Conservation (phyloP, 2,329 filamentous ascomycete species). For the Ascochyta koolunga region DNA sequence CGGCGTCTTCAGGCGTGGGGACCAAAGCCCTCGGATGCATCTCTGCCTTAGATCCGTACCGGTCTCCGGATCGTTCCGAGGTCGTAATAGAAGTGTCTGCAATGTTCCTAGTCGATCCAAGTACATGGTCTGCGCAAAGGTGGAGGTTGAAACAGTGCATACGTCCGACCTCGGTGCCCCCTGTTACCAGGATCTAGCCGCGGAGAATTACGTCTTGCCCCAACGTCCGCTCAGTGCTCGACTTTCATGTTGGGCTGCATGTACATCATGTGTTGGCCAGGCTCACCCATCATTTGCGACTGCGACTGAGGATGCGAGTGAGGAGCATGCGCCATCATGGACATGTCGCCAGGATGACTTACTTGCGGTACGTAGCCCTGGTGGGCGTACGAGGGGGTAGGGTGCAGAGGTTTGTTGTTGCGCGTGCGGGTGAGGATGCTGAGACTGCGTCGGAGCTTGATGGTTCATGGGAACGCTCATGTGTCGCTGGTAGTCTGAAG, state of each 20-base stretch:
- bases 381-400: constrained; percentile 39
- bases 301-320: constrained; percentile 41
- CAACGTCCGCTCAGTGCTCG: constrained; percentile 38
- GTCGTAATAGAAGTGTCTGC: not conserved
- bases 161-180: constrained; percentile 11
- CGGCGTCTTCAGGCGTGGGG: not conserved
- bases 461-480: constrained; percentile 46
- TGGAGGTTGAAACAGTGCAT: constrained; percentile 6
- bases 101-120: not conserved
- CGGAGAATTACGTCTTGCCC: constrained; percentile 11
- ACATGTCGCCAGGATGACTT: constrained; percentile 45
- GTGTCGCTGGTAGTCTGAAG: constrained; percentile 47
- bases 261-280: constrained; percentile 50
- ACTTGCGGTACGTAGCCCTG: constrained; percentile 44
- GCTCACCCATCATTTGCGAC: constrained; percentile 47
- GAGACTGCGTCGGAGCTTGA: constrained; percentile 34
- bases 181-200: constrained; percentile 12
- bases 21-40: not conserved
- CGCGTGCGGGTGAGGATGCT: constrained; percentile 27
- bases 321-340: constrained; percentile 45
- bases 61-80: not conserved
- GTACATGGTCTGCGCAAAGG: constrained; percentile 10
- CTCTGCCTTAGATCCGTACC: constrained; percentile 1
- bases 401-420: constrained; percentile 37
- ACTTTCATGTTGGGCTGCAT: constrained; percentile 50